Evolutionary conservation across 441 rosid genomes (phyloP), one percentile per base, ranked within the genome.

Genomic region (Adansonia madagascariensis): DNA sequence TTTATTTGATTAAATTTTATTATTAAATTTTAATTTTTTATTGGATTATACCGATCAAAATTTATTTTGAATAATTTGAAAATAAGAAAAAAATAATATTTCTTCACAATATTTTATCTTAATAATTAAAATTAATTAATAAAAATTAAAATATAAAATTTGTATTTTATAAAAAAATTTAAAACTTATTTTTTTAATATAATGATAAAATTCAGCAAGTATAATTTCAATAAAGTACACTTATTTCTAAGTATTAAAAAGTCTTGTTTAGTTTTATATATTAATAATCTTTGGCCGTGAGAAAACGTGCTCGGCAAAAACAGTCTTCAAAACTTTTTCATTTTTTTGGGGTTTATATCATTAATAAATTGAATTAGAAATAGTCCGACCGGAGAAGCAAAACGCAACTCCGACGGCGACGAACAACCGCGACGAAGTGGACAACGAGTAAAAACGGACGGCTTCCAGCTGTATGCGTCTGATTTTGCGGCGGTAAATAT

Each of bases 391-490:
- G 12, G n/a, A 17, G 27, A 1, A 14, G 14, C 56, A 1, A 35
- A 31, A 5, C 3, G 6, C 15, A 62, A 31, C 1, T 27, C 15
- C 15, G 66, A 27, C 44, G 47, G 2, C 1, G 9, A 11, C 6
- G 1, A n/a, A 15, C 22, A 63, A 35, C 2, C 22, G 20, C 46
- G n/a, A 63, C 47, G 12, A 63, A 35, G 14, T 41, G 41, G 12
- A 39, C 4, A 67, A 46, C 72, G 72, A 67, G 72, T 44, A 47
- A 67, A 11, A 46, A 27, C 55, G 4, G 71, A 10, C 55, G 55
- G 35, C 71, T 44, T 20, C 53, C 72, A 67, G 71, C 71, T 44
- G 39, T 8, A 12, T 3, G 49, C 17, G 8, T 18, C 72, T 46
- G 72, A 46, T 46, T 67, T 46, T 11, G 39, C 5, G 56, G 55